Evolutionary conservation across 345 rosid genomes (phyloP).

Genomic region (Citrus cavaleriei): DNA sequence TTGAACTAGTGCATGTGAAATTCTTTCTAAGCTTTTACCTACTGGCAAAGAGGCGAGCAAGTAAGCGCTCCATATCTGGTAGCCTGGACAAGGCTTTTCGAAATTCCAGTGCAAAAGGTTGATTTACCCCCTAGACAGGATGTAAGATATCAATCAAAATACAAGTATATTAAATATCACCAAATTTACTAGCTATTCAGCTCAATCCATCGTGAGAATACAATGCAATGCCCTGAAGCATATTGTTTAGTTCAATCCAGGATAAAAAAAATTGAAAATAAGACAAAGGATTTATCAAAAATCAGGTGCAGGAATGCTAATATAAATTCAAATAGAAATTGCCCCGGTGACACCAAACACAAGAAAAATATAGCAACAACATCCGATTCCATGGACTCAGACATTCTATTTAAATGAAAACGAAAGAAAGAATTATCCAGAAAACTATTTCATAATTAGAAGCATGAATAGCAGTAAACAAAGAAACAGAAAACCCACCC

Average conservation of each 20-base stretch:
- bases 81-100: slow-evolving; percentile 70
- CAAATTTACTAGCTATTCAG: background rate
- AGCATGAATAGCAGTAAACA: background rate
- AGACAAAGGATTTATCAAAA: background rate
- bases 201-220: background rate
- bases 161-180: background rate
- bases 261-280: background rate
- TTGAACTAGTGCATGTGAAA: slow-evolving; percentile 5
- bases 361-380: background rate
- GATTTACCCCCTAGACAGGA: slow-evolving; percentile 65
- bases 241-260: background rate
- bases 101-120: slow-evolving; percentile 60
- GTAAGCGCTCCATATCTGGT: slow-evolving; percentile 95
- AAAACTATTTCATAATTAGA: background rate
- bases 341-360: background rate
- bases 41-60: slow-evolving; percentile 74
- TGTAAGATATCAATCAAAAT: slow-evolving; percentile 15
- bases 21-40: slow-evolving; percentile 42
- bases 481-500: slow-evolving; percentile 40
- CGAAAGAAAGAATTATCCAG: background rate
- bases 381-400: background rate
- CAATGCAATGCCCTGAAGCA: background rate
- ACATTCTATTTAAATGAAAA: background rate
- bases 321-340: background rate
- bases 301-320: background rate